phyloP scores from a whole-genome alignment of 1,139 yeast genomes.

The Scheffersomyces quercinus region DNA sequence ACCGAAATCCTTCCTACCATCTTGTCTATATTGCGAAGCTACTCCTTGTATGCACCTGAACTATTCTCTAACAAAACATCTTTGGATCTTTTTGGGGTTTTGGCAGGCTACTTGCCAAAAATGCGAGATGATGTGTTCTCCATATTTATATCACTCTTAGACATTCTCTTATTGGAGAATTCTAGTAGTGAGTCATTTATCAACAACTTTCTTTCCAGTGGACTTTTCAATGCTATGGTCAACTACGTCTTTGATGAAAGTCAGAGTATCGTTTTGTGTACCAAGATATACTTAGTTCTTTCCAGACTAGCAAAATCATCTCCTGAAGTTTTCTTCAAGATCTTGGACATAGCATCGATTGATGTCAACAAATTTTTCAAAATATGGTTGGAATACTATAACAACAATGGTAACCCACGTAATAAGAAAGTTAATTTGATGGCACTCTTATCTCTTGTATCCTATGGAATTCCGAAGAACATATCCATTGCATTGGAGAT shows the following conservation, averaged over 20 bases:
- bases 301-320: slow-evolving; percentile 54
- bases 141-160: slow-evolving; percentile 58
- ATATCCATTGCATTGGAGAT: slow-evolving; percentile 24
- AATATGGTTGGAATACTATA: slow-evolving; percentile 39
- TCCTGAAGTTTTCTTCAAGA: slow-evolving; percentile 43
- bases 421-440: slow-evolving; percentile 62
- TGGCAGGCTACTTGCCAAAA: slow-evolving; percentile 56
- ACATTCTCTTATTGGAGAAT: slow-evolving; percentile 46
- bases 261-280: slow-evolving; percentile 47
- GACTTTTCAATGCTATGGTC: slow-evolving; percentile 47
- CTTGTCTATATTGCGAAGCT: slow-evolving; percentile 70
- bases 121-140: slow-evolving; percentile 74
- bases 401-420: slow-evolving; percentile 66
- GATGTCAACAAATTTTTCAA: slow-evolving; percentile 26
- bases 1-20: slow-evolving; percentile 78
- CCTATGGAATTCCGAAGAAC: slow-evolving; percentile 23
- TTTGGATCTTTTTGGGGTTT: slow-evolving; percentile 47
- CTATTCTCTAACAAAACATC: slow-evolving; percentile 33
- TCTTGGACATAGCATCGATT: slow-evolving; percentile 32
- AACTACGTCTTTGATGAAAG: slow-evolving; percentile 49
- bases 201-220: slow-evolving; percentile 43
- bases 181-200: slow-evolving; percentile 29
- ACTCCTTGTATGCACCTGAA: slow-evolving; percentile 58
- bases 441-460: slow-evolving; percentile 52
- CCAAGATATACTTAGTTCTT: slow-evolving; percentile 53